Evolutionary conservation across 768 basidiomycete genomes (phyloP), one percentile per base, ranked within the genome.

Genomic region (Russula dissimulans): DNA sequence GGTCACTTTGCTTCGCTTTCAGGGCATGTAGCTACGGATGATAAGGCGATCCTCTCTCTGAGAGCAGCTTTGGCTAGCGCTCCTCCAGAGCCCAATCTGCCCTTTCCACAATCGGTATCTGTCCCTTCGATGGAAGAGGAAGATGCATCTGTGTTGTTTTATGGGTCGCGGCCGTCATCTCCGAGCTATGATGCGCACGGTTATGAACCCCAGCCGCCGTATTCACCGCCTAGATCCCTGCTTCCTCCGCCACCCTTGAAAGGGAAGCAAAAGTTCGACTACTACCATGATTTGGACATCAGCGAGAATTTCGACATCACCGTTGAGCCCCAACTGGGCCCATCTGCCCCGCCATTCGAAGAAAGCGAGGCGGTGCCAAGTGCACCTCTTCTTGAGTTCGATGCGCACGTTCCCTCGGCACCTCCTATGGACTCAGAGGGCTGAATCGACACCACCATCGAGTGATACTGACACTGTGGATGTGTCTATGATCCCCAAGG

Each of bases 1-100:
- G 29, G 18, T 11, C 48, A 32, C 31, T 36, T 42, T 54, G 15
- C 42, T 57, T 31, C 62, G 46, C 60, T 68, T 52, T 64, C 67
- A 11, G 72, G 70, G 15, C 73, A 74, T 49, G 67, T 75, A 22
- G 73, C 73, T 14, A 73, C 72, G 3, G 73, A 75, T 57, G 73
- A 75, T 61, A 75, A 75, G 63, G 65, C 65, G 3, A 31, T 72
- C 15, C 67, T 75, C 5, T 70, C 71, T n/a, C 70, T 64, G 22
- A 66, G 73, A 66, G 69, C 67, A 5, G 60, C 65, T 6, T 39
- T 72, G 45, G 70, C 54, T 45, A 68, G 67, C 38, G 60, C 62
- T 22, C 48, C 59, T 11, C 38, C 7, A 17, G 59, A 4, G n/a
- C 6, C 34, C 3, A 31, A 18, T 15, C 18, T 49, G 29, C 43